These are phyloP conservation scores for Stellera chamaejasme DNA, from an alignment of 345 rosid species.

Conservation along the genomic window DNA sequence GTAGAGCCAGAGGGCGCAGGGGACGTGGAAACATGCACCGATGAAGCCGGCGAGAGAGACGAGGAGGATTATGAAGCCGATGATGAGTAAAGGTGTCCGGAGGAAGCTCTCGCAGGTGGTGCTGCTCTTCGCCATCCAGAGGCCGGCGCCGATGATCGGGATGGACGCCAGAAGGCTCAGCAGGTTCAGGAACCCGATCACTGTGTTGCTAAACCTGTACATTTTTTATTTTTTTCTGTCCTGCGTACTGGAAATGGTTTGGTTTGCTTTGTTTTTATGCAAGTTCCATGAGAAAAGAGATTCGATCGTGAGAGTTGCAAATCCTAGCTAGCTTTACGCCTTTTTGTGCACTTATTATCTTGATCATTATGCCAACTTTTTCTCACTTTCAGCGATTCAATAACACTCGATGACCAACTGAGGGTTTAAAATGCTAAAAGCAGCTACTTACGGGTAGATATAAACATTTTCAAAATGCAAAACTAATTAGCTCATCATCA, in stretches of 20 bases:
- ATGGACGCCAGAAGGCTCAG: conserved; percentile 76
- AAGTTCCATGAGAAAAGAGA: too few species aligned
- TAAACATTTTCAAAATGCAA: too few species aligned
- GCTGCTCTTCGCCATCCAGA: conserved; percentile 82
- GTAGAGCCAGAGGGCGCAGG: conserved; percentile 90
- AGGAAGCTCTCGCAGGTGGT: conserved; percentile 79
- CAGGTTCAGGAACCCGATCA: conserved; percentile 73
- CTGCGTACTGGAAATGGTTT: not conserved
- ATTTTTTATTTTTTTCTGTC: conserved; percentile 17
- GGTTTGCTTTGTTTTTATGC: not conserved
- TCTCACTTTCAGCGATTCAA: too few species aligned
- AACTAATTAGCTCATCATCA: too few species aligned
- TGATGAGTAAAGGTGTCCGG: conserved; percentile 69
- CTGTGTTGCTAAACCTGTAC: conserved; percentile 78
- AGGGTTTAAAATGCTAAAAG: too few species aligned
- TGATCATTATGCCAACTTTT: too few species aligned
- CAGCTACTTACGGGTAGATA: too few species aligned
- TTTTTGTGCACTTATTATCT: too few species aligned
- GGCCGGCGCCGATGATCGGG: conserved; percentile 78
- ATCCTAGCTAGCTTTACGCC: too few species aligned
- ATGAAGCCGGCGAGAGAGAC: conserved; percentile 79
- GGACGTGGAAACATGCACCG: conserved; percentile 83
- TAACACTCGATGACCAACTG: too few species aligned
- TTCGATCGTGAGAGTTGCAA: too few species aligned
- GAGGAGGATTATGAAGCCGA: conserved; percentile 63